These are phyloP conservation scores for Brassica nigra DNA, from an alignment of 345 rosid genomes.

Conservation along the genomic window DNA sequence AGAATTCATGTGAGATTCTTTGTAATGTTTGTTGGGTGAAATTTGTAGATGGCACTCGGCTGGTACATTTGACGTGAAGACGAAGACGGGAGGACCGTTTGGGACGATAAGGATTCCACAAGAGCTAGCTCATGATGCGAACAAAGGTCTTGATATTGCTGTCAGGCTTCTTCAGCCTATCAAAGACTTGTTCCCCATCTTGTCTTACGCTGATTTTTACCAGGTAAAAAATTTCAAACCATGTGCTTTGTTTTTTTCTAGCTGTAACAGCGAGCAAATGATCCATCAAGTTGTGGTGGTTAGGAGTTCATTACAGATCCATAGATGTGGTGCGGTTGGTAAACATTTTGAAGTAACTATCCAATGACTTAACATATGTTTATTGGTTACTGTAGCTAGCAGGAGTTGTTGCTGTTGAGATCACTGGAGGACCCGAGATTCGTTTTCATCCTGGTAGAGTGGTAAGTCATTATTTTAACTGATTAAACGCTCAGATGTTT, in stretches of 20 bases:
- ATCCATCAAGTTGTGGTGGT: not conserved
- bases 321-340: not conserved
- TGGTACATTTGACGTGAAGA: constrained; percentile 71
- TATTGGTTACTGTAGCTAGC: constrained; percentile 54
- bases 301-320: not conserved
- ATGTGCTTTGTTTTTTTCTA: too few species aligned
- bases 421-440: constrained; percentile 89
- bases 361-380: not conserved
- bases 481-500: not conserved
- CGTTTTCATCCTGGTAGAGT: constrained; percentile 86
- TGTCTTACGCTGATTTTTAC: constrained; percentile 80
- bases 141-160: constrained; percentile 91
- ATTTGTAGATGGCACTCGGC: constrained; percentile 97
- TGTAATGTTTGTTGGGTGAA: too few species aligned
- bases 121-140: constrained; percentile 76
- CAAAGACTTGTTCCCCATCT: constrained; percentile 64
- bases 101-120: constrained; percentile 75
- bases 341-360: not conserved
- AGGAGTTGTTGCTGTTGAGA: constrained; percentile 82
- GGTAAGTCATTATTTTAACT: constrained; percentile 33
- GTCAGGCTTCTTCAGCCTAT: constrained; percentile 72
- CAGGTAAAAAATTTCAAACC: constrained; percentile 44
- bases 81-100: constrained; percentile 87
- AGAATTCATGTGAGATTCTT: too few species aligned
- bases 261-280: not conserved